These are phyloP conservation scores for Linderniella brevidens DNA, from an alignment of 257 asterid genomes.

Conservation along the genomic window DNA sequence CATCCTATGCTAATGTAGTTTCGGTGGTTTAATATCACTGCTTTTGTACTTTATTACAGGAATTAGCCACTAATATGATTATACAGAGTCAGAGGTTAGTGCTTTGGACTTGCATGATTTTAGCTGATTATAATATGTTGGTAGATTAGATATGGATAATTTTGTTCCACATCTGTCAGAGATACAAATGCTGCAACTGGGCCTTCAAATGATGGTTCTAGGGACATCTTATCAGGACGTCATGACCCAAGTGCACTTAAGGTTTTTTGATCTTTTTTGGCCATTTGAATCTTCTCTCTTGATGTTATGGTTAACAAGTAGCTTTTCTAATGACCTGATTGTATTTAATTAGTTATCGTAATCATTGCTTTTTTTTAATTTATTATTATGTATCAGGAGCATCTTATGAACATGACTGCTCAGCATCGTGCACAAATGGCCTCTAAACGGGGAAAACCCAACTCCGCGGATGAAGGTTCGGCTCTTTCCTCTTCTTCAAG, in stretches of 20 bases:
- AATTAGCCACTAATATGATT: slow-evolving; percentile 65
- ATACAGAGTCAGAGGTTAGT: slow-evolving; percentile 76
- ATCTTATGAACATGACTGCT: slow-evolving; percentile 68
- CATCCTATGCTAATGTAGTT: slow-evolving; percentile 7
- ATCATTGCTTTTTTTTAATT: background rate
- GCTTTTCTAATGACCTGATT: slow-evolving; percentile 4
- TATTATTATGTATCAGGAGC: slow-evolving; percentile 49
- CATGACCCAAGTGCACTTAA: slow-evolving; percentile 68
- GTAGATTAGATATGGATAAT: background rate
- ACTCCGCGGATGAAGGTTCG: slow-evolving; percentile 51
- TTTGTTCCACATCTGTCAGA: slow-evolving; percentile 25
- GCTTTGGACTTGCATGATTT: slow-evolving; percentile 5
- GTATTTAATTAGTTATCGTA: slow-evolving; percentile 1
- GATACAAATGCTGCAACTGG: slow-evolving; percentile 33
- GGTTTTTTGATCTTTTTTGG: slow-evolving; percentile 23
- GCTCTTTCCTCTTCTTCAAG: slow-evolving; percentile 5
- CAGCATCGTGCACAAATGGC: slow-evolving; percentile 66
- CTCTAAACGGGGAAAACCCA: slow-evolving; percentile 57
- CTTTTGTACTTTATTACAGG: slow-evolving; percentile 38
- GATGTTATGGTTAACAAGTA: background rate
- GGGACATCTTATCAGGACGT: slow-evolving; percentile 65
- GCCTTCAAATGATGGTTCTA: slow-evolving; percentile 20
- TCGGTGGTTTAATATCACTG: slow-evolving; percentile 10
- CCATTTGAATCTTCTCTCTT: background rate
- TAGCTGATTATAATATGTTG: background rate